phyloP scores from a whole-genome alignment of 1,139 yeast species.

The Groenewaldozyma auringiensis region DNA sequence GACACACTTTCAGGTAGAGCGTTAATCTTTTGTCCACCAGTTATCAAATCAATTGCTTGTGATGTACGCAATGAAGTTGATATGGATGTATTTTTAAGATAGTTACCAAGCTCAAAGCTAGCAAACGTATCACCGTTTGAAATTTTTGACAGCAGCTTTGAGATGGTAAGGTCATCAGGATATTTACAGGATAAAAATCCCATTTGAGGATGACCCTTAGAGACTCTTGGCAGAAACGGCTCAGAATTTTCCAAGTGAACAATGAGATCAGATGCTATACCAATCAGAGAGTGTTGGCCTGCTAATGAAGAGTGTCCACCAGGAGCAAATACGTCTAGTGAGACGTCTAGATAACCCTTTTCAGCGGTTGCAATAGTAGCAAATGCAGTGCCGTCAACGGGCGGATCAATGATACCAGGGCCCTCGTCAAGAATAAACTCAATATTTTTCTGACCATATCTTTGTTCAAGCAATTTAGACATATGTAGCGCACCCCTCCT shows the following conservation, averaged over 20 bases:
- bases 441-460: constrained; percentile 50
- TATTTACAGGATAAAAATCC: constrained; percentile 37
- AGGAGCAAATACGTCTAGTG: constrained; percentile 43
- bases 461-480: constrained; percentile 38
- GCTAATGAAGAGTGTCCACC: constrained; percentile 77
- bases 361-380: constrained; percentile 59
- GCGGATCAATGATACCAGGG: constrained; percentile 5
- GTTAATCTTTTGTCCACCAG: constrained; percentile 61
- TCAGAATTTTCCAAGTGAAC: constrained; percentile 41
- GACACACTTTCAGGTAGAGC: constrained; percentile 64
- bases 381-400: constrained; percentile 36
- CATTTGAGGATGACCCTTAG: constrained; percentile 42
- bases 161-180: constrained; percentile 34
- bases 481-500: constrained; percentile 45
- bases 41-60: constrained; percentile 55
- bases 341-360: constrained; percentile 53
- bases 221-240: constrained; percentile 40
- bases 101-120: constrained; percentile 6
- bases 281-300: constrained; percentile 63
- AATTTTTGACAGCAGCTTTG: constrained; percentile 16
- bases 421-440: constrained; percentile 64
- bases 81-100: neutral
- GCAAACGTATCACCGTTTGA: constrained; percentile 10
- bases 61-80: constrained; percentile 44
- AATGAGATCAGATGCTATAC: constrained; percentile 50